phyloP scores from a whole-genome alignment of 768 basidiomycete genomes.

The Cystobasidium onofrii region DNA sequence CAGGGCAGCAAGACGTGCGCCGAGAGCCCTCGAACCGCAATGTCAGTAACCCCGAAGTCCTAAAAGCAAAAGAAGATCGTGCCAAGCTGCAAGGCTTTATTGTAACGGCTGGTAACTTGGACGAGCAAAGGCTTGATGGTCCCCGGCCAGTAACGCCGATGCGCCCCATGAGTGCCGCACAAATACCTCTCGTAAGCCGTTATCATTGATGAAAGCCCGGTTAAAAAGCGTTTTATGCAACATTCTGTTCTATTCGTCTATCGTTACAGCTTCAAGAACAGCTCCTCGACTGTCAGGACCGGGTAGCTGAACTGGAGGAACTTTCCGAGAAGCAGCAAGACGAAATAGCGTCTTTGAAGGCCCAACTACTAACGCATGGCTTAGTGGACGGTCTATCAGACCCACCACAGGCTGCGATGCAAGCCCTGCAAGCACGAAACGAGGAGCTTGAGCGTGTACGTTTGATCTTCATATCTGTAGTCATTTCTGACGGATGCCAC shows the following conservation, averaged over 20 bases:
- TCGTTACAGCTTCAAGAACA: slow-evolving; percentile 35
- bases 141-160: background rate
- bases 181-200: slow-evolving; percentile 35
- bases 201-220: no score
- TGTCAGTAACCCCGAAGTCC: slow-evolving; percentile 32
- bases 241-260: background rate
- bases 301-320: slow-evolving; percentile 32
- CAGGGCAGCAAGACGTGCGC: background rate
- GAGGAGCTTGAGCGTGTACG: slow-evolving; percentile 14
- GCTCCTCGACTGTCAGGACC: slow-evolving; percentile 36
- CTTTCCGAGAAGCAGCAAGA: slow-evolving; percentile 4
- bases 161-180: slow-evolving; percentile 22
- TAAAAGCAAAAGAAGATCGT: slow-evolving; percentile 28
- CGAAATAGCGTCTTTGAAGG: slow-evolving; percentile 81
- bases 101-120: slow-evolving; percentile 39
- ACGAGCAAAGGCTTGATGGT: slow-evolving; percentile 32
- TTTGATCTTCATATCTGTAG: background rate
- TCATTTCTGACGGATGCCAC: slow-evolving; percentile 21
- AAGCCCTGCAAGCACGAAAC: background rate
- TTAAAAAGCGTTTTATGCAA: no score
- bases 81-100: slow-evolving; percentile 39
- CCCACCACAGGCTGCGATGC: slow-evolving; percentile 5
- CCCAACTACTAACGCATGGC: slow-evolving; percentile 56
- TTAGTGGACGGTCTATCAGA: slow-evolving; percentile 57
- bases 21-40: slow-evolving; percentile 35